Base-by-base conservation (phyloP, 768 basidiomycete genomes). In the Dioszegia crocea region DNA sequence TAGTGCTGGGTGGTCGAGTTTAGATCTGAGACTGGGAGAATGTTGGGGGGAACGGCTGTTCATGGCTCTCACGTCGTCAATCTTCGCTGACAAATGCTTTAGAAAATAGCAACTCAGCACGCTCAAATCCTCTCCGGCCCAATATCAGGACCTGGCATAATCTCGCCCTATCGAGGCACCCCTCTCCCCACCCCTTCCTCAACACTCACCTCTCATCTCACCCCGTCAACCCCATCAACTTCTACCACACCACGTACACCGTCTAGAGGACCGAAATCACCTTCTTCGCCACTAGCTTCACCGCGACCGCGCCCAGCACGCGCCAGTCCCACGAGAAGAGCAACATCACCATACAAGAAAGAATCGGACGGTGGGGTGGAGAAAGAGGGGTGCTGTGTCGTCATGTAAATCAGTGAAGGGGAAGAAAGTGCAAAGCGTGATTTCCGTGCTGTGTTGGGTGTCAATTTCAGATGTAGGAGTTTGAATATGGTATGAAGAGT, bases 71-170 rank as follows among this genome's bases (percentile, higher is more conserved):
- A 16, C 40, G 9, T 9, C n/a, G 14, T 17, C 16, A 17, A 21
- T 43, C 8, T 10, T 16, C 23, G 36, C 19, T 10, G 17, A 16
- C 24, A 5, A 24, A 21, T 17, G 24, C 21, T 8, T 9, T 9
- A 53, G 51, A 53, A 38, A 26, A 53, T 53, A 40, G 51, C 51
- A 26, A 8, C 51, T 4, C 51, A 53, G 17, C 51, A 53, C 17
- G 51, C 14, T 11, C 51, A 53, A n/a, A 53, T 53, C 26, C 26
- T 53, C 14, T 36, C 51, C 16, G 51, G 51, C 3, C 51, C 51
- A 3, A 40, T 53, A 24, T 38, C 36, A 17, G 51, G 51, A 26
- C 51, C 51, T 14, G 19, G 38, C 24, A 40, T 53, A 10, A 14
- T 31, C 36, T 40, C 51, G 26, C 19, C 36, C 21, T 29, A n/a